Percentiles rank a stretch among this genome's conserved stretches.
Conservation (phyloP, 2,329 filamentous ascomycete species). For the Hirsutella thompsonii region DNA sequence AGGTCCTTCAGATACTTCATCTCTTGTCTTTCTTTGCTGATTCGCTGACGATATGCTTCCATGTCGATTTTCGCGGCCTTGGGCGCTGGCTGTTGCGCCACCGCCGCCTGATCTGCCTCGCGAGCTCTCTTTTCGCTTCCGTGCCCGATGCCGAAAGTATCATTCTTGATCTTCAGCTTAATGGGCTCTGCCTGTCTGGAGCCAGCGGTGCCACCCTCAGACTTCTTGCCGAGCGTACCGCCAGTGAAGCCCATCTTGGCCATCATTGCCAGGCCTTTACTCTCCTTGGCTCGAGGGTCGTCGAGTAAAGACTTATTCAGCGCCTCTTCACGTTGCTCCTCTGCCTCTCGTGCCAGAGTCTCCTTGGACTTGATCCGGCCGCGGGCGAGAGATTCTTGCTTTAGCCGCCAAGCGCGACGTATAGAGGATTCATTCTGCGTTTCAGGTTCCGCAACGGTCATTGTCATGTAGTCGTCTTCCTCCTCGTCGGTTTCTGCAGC, state of each 20-base stretch:
- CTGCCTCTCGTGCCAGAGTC: slow-evolving; percentile 65
- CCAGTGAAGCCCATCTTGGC: slow-evolving; percentile 87
- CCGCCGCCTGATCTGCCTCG: slow-evolving; percentile 38
- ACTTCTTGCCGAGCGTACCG: slow-evolving; percentile 52
- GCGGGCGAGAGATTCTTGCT: slow-evolving; percentile 54
- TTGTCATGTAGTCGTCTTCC: slow-evolving; percentile 95
- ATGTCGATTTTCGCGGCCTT: slow-evolving; percentile 54
- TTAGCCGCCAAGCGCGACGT: slow-evolving; percentile 38
- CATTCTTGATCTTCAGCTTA: slow-evolving; percentile 62
- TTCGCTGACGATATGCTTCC: slow-evolving; percentile 59
- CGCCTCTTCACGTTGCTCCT: slow-evolving; percentile 58
- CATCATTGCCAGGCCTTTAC: slow-evolving; percentile 95
- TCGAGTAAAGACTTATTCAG: slow-evolving; percentile 63
- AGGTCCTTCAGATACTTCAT: slow-evolving; percentile 56
- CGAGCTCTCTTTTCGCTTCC: slow-evolving; percentile 76
- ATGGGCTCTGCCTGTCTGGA: slow-evolving; percentile 53
- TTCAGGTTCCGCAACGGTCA: slow-evolving; percentile 65
- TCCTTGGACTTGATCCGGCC: slow-evolving; percentile 66
- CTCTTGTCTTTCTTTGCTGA: slow-evolving; percentile 57
- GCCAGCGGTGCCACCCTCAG: slow-evolving; percentile 26
- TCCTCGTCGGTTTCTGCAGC: no score
- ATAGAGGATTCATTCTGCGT: slow-evolving; percentile 40
- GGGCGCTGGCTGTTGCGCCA: slow-evolving; percentile 22
- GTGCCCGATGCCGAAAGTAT: slow-evolving; percentile 70
- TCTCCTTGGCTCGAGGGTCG: slow-evolving; percentile 40